Percentiles rank a stretch among this genome's conserved stretches.
Conservation (phyloP, 257 asterid genomes). For the Solanum piurae region DNA sequence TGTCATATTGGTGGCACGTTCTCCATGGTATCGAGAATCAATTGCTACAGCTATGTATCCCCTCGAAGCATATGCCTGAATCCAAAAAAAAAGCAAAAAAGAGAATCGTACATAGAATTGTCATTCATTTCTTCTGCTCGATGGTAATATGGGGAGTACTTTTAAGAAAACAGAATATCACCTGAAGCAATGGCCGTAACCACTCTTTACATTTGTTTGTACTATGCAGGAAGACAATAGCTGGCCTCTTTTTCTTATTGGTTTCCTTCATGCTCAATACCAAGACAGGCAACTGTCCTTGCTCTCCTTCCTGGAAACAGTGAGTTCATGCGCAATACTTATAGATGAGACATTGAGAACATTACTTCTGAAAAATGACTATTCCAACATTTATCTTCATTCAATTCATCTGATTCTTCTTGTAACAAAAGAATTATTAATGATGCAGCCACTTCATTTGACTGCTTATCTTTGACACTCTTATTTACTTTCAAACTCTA, state of each 20-base stretch:
- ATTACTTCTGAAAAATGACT: neutral
- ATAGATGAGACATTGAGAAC: neutral
- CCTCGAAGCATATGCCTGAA: constrained; percentile 87
- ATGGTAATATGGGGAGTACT: neutral
- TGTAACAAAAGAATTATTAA: neutral
- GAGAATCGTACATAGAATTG: neutral
- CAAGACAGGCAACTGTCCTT: constrained; percentile 82
- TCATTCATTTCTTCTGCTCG: neutral
- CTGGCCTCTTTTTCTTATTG: constrained; percentile 49
- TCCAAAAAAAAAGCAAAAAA: neutral
- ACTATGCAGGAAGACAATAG: constrained; percentile 78
- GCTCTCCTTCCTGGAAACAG: constrained; percentile 65
- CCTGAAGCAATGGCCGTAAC: constrained; percentile 91
- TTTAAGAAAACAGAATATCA: constrained; percentile 5
- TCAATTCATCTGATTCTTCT: neutral
- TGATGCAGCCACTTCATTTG: neutral
- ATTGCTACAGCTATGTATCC: constrained; percentile 77
- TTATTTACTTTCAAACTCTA: neutral
- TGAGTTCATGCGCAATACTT: neutral
- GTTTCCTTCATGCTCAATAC: constrained; percentile 51
- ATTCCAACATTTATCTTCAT: neutral
- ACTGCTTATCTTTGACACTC: neutral
- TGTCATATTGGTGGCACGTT: constrained; percentile 65
- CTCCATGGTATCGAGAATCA: constrained; percentile 97
- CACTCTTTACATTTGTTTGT: constrained; percentile 90